Evolutionary conservation across 129 eudicot species (phyloP).

Genomic region (Arctium minus): DNA sequence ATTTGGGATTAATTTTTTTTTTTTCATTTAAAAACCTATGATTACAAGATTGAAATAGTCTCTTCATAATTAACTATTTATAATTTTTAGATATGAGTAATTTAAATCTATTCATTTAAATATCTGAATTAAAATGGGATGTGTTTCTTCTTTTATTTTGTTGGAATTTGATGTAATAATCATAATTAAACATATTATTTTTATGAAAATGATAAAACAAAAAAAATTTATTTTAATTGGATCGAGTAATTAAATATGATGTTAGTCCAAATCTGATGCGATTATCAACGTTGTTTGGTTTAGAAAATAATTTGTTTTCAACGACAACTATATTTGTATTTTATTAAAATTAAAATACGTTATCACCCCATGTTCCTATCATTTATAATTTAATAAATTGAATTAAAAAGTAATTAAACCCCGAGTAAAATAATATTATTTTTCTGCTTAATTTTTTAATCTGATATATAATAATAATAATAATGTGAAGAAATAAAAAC

Average conservation of each 20-base stretch:
- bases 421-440: neutral
- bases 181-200: no score
- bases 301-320: slow-evolving; percentile 29
- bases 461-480: slow-evolving; percentile 11
- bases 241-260: slow-evolving; percentile 20
- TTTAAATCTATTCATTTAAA: neutral
- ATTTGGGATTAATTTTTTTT: neutral
- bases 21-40: neutral
- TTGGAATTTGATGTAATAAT: neutral
- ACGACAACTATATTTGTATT: slow-evolving; percentile 39
- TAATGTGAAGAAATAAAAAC: slow-evolving; percentile 4
- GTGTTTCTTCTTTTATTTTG: neutral
- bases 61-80: neutral
- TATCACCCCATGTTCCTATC: slow-evolving; percentile 32
- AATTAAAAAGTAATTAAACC: neutral
- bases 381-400: neutral
- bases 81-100: no score
- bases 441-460: neutral
- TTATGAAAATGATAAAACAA: no score
- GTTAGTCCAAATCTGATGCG: slow-evolving; percentile 36
- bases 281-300: slow-evolving; percentile 40
- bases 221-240: neutral
- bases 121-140: neutral
- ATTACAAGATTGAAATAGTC: neutral
- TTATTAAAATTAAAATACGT: slow-evolving; percentile 20